Evolutionary conservation across 1,139 yeast species (phyloP).

Genomic region (Zygosaccharomyces pseudobailii): DNA sequence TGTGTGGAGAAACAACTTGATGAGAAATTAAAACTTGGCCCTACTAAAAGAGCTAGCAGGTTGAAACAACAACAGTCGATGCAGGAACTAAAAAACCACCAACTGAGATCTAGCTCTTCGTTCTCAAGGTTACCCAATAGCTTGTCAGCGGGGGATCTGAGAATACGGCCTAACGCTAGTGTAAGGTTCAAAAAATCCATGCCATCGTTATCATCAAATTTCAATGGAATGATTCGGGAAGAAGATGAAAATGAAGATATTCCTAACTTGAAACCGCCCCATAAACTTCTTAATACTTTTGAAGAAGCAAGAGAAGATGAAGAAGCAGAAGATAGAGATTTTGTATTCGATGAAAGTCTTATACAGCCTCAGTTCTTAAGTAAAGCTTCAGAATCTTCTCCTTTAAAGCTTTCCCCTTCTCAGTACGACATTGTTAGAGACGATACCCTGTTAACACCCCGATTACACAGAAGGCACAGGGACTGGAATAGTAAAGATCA

Average conservation of each 20-base stretch:
- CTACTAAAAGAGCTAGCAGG: slow-evolving; percentile 7
- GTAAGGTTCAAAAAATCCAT: slow-evolving; percentile 29
- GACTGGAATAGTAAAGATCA: slow-evolving; percentile 18
- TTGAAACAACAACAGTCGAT: slow-evolving; percentile 30
- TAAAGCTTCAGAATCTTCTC: slow-evolving; percentile 10
- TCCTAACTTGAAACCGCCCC: slow-evolving; percentile 1
- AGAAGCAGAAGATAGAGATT: slow-evolving; percentile 60
- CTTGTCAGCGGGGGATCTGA: slow-evolving; percentile 25
- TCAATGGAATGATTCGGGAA: slow-evolving; percentile 18
- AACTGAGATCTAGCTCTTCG: slow-evolving; percentile 2
- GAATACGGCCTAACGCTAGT: slow-evolving; percentile 16
- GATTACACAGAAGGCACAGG: slow-evolving; percentile 24
- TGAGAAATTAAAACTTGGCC: slow-evolving; percentile 10
- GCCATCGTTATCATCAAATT: slow-evolving; percentile 22
- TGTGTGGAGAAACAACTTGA: slow-evolving; percentile 11
- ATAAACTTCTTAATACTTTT: slow-evolving; percentile 44
- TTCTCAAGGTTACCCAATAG: slow-evolving; percentile 21
- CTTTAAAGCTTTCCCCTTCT: slow-evolving; percentile 25
- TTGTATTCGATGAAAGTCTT: slow-evolving; percentile 21
- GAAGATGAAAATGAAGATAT: slow-evolving; percentile 14
- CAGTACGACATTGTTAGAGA: slow-evolving; percentile 28
- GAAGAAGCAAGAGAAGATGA: slow-evolving; percentile 49
- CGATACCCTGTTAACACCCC: slow-evolving; percentile 27
- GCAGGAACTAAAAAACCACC: slow-evolving; percentile 24
- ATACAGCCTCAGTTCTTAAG: slow-evolving; percentile 24